A percentile compares a stretch with the other conserved stretches of the same genome.
These are phyloP conservation scores for Suillus discolor DNA, from an alignment of 768 basidiomycete genomes.

Conservation along the genomic window DNA sequence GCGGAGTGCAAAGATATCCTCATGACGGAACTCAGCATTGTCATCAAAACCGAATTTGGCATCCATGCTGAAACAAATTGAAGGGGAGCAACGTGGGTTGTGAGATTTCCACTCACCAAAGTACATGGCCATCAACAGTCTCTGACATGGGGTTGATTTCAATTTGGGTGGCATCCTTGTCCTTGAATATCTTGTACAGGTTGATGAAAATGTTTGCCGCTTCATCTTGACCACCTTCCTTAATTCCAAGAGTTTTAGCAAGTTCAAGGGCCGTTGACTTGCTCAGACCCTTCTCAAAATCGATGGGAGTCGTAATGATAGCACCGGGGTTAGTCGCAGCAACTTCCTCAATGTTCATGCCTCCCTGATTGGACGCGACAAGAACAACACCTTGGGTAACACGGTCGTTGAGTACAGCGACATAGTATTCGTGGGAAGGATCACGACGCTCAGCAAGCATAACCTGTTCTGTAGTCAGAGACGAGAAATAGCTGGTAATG, in stretches of 20 bases:
- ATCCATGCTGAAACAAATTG: slow-evolving; percentile 76
- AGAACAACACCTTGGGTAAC: slow-evolving; percentile 86
- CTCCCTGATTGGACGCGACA: slow-evolving; percentile 92
- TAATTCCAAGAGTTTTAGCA: slow-evolving; percentile 92
- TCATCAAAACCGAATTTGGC: slow-evolving; percentile 99
- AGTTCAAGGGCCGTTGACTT: slow-evolving; percentile 70
- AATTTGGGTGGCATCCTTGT: slow-evolving; percentile 98
- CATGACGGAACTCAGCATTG: slow-evolving; percentile 97
- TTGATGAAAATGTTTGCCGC: slow-evolving; percentile 94
- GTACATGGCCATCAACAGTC: slow-evolving; percentile 86
- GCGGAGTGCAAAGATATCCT: slow-evolving; percentile 84
- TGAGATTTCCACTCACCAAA: slow-evolving; percentile 66
- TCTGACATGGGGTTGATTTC: slow-evolving; percentile 99
- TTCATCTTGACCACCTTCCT: slow-evolving; percentile 71
- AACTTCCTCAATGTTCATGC: slow-evolving; percentile 99
- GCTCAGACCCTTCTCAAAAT: slow-evolving; percentile 80
- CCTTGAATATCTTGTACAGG: slow-evolving; percentile 96
- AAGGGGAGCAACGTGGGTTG: neutral
- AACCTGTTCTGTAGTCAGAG: slow-evolving; percentile 55
- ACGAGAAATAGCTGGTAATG: slow-evolving; percentile 2
- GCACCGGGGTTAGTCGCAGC: slow-evolving; percentile 93
- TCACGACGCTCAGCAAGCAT: slow-evolving; percentile 97
- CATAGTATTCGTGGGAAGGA: slow-evolving; percentile 96
- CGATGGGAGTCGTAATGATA: slow-evolving; percentile 94
- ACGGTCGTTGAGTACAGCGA: slow-evolving; percentile 96